A percentile compares a stretch with the other conserved stretches of the same genome.
phyloP scores from a whole-genome alignment of 768 basidiomycete species.

The Suillus cothurnatus region DNA sequence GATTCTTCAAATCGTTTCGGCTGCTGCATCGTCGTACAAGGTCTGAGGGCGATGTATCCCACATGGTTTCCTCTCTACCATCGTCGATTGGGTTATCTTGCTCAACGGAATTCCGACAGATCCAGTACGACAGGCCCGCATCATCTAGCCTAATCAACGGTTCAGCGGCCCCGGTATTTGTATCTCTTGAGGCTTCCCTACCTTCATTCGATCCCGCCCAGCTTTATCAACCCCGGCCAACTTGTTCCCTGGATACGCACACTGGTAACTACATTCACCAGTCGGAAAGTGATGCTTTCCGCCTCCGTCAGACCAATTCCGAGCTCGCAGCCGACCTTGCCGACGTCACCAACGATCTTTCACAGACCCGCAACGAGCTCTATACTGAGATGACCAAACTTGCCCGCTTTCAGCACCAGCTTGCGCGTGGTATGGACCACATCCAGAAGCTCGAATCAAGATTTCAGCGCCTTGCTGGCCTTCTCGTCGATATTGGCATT shows the following conservation, averaged over 20 bases:
- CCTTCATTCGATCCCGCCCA: constrained; percentile 30
- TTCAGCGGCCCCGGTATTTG: constrained; percentile 23
- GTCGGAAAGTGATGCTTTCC: constrained; percentile 2
- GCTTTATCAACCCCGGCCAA: constrained; percentile 19
- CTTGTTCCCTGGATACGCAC: constrained; percentile 14
- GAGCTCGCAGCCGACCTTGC: constrained; percentile 28
- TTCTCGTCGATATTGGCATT: constrained; percentile 32
- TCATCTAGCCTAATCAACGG: neutral
- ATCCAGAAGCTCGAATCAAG: constrained; percentile 30
- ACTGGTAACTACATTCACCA: neutral
- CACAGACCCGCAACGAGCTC: constrained; percentile 31
- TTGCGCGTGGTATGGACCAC: constrained; percentile 24
- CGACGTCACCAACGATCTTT: constrained; percentile 30
- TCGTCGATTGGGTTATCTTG: constrained; percentile 1
- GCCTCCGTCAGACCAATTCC: constrained; percentile 19
- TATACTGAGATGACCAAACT: constrained; percentile 30
- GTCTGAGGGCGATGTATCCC: constrained; percentile 44
- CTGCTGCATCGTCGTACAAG: constrained; percentile 50
- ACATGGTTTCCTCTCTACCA: constrained; percentile 13
- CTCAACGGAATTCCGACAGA: neutral
- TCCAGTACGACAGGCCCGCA: neutral
- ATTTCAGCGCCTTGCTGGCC: constrained; percentile 24
- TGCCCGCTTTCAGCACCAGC: constrained; percentile 29
- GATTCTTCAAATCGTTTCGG: constrained; percentile 46
- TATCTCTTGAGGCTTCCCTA: constrained; percentile 22